phyloP scores from a whole-genome alignment of 177 flowering plant genomes.

The Tripterygium wilfordii region DNA sequence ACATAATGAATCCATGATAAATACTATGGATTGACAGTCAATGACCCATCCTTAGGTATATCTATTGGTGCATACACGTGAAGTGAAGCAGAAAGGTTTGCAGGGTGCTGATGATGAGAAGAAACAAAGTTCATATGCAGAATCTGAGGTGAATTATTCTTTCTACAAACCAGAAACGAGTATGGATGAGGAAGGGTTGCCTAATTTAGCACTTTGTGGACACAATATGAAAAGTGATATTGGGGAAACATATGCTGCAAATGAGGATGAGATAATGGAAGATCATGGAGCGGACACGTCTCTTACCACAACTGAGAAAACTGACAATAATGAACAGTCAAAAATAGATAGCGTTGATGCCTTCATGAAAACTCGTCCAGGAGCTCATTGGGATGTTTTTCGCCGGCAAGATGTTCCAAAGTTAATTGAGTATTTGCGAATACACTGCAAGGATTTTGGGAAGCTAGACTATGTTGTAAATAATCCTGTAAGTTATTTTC shows the following conservation, averaged over 20 bases:
- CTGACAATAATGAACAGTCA: slow-evolving; percentile 16
- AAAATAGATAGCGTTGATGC: slow-evolving; percentile 13
- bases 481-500: slow-evolving; percentile 34
- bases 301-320: slow-evolving; percentile 22
- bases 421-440: slow-evolving; percentile 53
- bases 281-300: slow-evolving; percentile 26
- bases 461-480: slow-evolving; percentile 13
- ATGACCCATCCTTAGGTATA: slow-evolving; percentile 42
- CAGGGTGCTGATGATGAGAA: slow-evolving; percentile 28
- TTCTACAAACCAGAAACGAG: slow-evolving; percentile 13
- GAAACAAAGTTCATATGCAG: slow-evolving; percentile 21
- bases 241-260: slow-evolving; percentile 15
- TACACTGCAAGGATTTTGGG: slow-evolving; percentile 46
- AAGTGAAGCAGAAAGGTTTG: slow-evolving; percentile 42
- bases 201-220: slow-evolving; percentile 27
- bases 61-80: slow-evolving; percentile 66
- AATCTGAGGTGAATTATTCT: slow-evolving; percentile 25
- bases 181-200: slow-evolving; percentile 23
- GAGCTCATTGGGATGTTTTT: slow-evolving; percentile 83
- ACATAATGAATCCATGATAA: too few relatives aligned
- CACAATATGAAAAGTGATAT: slow-evolving; percentile 18
- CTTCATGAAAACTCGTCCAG: slow-evolving; percentile 30
- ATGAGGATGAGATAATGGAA: slow-evolving; percentile 30
- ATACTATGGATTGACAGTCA: neutral
- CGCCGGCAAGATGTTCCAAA: slow-evolving; percentile 78